Conservation (phyloP, 192 early-diverging fungal genomes). For the Irineochytrium annulatum region DNA sequence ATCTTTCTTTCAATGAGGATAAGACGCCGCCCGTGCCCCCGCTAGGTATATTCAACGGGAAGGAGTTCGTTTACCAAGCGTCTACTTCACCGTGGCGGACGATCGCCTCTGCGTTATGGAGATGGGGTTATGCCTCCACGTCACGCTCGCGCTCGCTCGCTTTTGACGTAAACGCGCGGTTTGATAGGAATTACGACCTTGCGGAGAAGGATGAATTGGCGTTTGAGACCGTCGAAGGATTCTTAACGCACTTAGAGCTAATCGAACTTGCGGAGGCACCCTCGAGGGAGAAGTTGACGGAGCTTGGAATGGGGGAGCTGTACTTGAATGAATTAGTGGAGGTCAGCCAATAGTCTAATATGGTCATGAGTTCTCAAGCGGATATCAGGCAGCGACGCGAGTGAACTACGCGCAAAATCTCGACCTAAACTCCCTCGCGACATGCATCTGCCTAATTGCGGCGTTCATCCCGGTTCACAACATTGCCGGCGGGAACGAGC, state of each 20-base stretch:
- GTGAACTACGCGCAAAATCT: constrained; percentile 65
- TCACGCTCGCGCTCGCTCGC: constrained; percentile 12
- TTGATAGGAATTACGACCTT: constrained; percentile 48
- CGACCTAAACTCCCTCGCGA: constrained; percentile 52
- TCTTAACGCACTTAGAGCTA: constrained; percentile 33
- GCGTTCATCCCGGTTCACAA: constrained; percentile 31
- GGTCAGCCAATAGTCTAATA: constrained; percentile 7
- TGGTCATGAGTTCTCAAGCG: neutral
- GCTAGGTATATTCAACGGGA: constrained; percentile 20
- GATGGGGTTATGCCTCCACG: constrained; percentile 13
- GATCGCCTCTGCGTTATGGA: constrained; percentile 40
- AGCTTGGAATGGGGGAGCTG: constrained; percentile 23
- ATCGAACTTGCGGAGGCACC: constrained; percentile 34
- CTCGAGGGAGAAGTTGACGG: constrained; percentile 29
- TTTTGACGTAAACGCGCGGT: neutral
- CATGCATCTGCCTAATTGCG: constrained; percentile 51
- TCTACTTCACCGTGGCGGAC: neutral
- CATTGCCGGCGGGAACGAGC: constrained; percentile 54
- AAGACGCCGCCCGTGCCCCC: constrained; percentile 18
- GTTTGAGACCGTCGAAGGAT: constrained; percentile 4
- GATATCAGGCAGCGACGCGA: constrained; percentile 32
- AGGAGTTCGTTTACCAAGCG: constrained; percentile 3
- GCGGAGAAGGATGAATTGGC: constrained; percentile 45
- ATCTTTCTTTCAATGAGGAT: constrained; percentile 36
- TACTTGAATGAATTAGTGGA: constrained; percentile 55